These are phyloP conservation scores for Liquidambar formosana DNA, from an alignment of 164 flowering plant genomes.

Conservation along the genomic window DNA sequence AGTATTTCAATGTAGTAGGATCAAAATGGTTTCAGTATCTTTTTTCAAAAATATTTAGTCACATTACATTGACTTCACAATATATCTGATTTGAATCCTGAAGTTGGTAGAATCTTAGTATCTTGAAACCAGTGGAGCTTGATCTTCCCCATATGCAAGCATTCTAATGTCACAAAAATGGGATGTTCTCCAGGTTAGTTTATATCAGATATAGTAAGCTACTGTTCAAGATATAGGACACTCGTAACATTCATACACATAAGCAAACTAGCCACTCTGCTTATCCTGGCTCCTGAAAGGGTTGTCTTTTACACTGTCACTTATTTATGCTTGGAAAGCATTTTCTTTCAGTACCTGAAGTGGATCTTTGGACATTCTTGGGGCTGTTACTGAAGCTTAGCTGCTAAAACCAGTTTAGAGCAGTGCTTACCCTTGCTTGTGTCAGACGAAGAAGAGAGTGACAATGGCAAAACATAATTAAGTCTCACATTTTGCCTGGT, in stretches of 20 bases:
- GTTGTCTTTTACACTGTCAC: neutral
- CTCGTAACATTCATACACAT: neutral
- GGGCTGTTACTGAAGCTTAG: neutral
- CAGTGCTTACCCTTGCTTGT: neutral
- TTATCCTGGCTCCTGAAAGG: neutral
- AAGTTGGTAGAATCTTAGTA: too few species aligned
- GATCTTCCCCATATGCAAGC: too few species aligned
- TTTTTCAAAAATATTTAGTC: too few species aligned
- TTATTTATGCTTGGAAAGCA: neutral
- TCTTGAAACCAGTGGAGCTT: too few species aligned
- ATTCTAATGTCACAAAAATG: neutral
- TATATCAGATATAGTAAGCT: neutral
- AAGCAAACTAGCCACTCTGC: neutral
- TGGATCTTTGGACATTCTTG: neutral
- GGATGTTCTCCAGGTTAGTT: neutral
- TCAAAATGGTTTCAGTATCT: too few species aligned
- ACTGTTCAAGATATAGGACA: neutral
- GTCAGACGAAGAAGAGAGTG: neutral
- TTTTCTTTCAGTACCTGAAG: neutral
- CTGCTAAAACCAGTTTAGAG: neutral
- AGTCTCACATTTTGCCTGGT: conserved; percentile 40
- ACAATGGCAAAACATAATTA: neutral
- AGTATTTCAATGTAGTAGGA: too few species aligned
- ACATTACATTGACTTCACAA: too few species aligned
- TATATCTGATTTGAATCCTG: too few species aligned